Percentiles rank a stretch among this genome's conserved stretches.
Conservation (phyloP, 768 basidiomycete species). For the Serendipita vermifera region DNA sequence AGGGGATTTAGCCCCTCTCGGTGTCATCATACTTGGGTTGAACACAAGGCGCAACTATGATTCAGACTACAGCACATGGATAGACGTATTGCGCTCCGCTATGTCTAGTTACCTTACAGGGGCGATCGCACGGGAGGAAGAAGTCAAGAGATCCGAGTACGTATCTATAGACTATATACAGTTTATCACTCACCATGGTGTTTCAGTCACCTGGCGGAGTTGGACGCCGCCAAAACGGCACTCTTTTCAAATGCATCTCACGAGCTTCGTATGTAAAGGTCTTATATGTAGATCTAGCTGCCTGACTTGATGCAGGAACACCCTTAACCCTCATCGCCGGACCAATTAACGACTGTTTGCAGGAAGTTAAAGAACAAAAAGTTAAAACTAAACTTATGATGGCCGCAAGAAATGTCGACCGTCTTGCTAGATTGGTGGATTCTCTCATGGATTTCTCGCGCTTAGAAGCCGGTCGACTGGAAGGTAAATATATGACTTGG, state of each 20-base stretch:
- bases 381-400: conserved; percentile 17
- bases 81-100: conserved; percentile 17
- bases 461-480: conserved; percentile 23
- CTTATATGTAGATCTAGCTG: neutral
- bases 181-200: neutral
- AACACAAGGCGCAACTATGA: conserved; percentile 21
- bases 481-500: neutral
- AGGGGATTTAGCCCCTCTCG: conserved; percentile 13
- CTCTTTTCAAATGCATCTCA: conserved; percentile 21
- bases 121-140: conserved; percentile 19
- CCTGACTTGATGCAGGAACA: conserved; percentile 14
- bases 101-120: conserved; percentile 17
- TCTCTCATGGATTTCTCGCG: conserved; percentile 30
- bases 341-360: conserved; percentile 18
- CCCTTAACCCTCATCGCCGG: conserved; percentile 22
- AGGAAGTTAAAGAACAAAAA: conserved; percentile 12
- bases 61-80: conserved; percentile 17
- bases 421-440: conserved; percentile 26
- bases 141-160: conserved; percentile 19
- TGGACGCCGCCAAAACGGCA: conserved; percentile 21
- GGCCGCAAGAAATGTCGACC: conserved; percentile 22
- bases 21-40: conserved; percentile 20
- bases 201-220: conserved; percentile 17
- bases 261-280: conserved; percentile 16
- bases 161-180: neutral